A percentile compares a stretch with the other conserved stretches of the same genome.
phyloP scores from a whole-genome alignment of 2,329 filamentous ascomycete genomes.

The Coniochaeta hoffmannii region DNA sequence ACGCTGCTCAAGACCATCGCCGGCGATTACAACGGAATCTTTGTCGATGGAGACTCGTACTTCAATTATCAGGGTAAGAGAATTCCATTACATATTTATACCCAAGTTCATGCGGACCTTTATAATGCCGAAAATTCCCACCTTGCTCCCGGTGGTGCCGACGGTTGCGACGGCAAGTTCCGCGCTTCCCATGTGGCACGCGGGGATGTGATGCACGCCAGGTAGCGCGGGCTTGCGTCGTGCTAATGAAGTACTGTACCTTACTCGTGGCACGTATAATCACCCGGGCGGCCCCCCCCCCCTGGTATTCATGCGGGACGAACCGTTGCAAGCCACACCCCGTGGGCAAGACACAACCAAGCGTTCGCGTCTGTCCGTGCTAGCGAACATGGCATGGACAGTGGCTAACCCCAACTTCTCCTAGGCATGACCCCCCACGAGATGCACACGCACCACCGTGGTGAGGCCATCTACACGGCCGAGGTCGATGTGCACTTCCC shows the following conservation, averaged over 20 bases:
- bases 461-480: constrained; percentile 81
- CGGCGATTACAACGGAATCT: constrained; percentile 75
- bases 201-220: neutral
- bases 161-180: neutral
- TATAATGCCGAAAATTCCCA: neutral
- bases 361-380: too few relatives aligned
- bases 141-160: neutral
- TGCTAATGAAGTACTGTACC: too few relatives aligned
- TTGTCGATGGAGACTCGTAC: constrained; percentile 60
- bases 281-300: neutral
- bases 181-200: neutral
- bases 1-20: constrained; percentile 80
- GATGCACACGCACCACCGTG: constrained; percentile 72
- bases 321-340: neutral
- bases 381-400: neutral
- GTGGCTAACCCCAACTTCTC: constrained; percentile 9
- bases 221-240: too few relatives aligned
- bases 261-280: too few relatives aligned
- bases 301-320: neutral
- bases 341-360: too few relatives aligned
- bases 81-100: neutral
- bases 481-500: constrained; percentile 81
- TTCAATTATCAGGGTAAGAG: constrained; percentile 71
- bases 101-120: neutral
- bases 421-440: constrained; percentile 58